Evolutionary conservation across 2,329 filamentous ascomycete species (phyloP).

Genomic region (Grosmannia clavigera): DNA sequence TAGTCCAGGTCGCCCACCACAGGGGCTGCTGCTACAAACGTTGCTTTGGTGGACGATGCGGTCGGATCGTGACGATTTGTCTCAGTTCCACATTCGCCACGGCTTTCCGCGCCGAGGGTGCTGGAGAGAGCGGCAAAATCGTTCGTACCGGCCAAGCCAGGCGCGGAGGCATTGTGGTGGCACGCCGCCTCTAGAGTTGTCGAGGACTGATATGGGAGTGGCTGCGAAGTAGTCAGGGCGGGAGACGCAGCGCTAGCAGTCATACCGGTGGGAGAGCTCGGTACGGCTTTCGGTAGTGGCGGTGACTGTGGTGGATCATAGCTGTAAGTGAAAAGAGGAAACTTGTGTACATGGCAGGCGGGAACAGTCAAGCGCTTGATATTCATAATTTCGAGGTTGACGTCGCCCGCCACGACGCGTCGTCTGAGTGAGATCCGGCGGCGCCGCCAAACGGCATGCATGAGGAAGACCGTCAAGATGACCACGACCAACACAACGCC

Average conservation of each 20-base stretch:
- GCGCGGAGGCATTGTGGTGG: too few relatives aligned
- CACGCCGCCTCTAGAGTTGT: neutral
- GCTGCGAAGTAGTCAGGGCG: neutral
- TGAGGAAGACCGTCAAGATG: conserved; percentile 51
- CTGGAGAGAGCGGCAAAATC: neutral
- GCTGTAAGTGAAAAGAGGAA: conserved; percentile 70
- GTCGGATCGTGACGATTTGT: neutral
- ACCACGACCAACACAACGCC: conserved; percentile 60
- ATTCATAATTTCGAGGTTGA: conserved; percentile 75
- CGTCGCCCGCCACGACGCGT: conserved; percentile 64
- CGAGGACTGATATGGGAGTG: neutral
- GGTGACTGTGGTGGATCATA: conserved; percentile 33
- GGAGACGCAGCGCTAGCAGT: neutral
- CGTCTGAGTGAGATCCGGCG: conserved; percentile 55
- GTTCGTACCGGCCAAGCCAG: neutral
- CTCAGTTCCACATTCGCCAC: neutral
- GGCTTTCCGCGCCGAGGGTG: neutral
- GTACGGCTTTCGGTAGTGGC: neutral
- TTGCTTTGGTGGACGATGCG: neutral
- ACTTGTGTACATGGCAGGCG: conserved; percentile 52
- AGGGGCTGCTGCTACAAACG: conserved; percentile 1
- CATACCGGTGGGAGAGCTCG: neutral
- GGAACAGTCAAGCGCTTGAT: conserved; percentile 76
- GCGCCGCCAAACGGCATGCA: conserved; percentile 66
- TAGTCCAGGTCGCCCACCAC: conserved; percentile 30